Percentiles rank a stretch among this genome's conserved stretches.
phyloP scores from a whole-genome alignment of 2,329 filamentous ascomycete species.

The Xylaria sp. region DNA sequence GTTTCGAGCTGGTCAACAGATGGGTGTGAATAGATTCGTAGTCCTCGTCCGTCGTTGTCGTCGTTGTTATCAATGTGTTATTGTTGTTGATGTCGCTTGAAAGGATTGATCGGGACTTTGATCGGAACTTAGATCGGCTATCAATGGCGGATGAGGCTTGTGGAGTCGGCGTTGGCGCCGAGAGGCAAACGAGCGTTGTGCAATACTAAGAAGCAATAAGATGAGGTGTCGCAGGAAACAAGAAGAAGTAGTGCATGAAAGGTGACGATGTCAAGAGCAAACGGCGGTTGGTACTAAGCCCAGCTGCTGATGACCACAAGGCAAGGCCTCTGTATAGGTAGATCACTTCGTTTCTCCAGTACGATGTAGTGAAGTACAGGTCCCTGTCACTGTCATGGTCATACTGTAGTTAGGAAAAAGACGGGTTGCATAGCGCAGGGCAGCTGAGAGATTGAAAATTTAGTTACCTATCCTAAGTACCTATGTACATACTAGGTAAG shows the following conservation, averaged over 20 bases:
- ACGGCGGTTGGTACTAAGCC: neutral
- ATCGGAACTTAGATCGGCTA: constrained; percentile 28
- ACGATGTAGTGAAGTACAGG: neutral
- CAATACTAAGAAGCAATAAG: neutral
- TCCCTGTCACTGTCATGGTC: neutral
- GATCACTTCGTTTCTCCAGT: neutral
- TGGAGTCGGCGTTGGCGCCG: constrained; percentile 32
- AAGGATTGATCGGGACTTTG: constrained; percentile 26
- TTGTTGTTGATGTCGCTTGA: neutral
- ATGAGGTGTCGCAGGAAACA: neutral
- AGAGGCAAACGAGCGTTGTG: constrained; percentile 33
- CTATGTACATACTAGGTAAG: neutral
- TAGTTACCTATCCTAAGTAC: constrained; percentile 15
- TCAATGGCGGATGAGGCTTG: constrained; percentile 27
- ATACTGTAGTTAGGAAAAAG: constrained; percentile 20
- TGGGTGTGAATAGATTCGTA: constrained; percentile 2
- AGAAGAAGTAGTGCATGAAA: neutral
- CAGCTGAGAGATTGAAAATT: constrained; percentile 3
- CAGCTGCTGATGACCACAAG: constrained; percentile 1
- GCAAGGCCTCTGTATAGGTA: neutral
- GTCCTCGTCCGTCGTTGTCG: neutral
- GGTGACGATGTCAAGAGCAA: constrained; percentile 9
- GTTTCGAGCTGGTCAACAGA: constrained; percentile 27
- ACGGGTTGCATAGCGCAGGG: neutral
- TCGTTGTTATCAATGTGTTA: neutral